Base-by-base conservation (phyloP, 352 stramenopile species). In the Globisporangium acanthophoron region DNA sequence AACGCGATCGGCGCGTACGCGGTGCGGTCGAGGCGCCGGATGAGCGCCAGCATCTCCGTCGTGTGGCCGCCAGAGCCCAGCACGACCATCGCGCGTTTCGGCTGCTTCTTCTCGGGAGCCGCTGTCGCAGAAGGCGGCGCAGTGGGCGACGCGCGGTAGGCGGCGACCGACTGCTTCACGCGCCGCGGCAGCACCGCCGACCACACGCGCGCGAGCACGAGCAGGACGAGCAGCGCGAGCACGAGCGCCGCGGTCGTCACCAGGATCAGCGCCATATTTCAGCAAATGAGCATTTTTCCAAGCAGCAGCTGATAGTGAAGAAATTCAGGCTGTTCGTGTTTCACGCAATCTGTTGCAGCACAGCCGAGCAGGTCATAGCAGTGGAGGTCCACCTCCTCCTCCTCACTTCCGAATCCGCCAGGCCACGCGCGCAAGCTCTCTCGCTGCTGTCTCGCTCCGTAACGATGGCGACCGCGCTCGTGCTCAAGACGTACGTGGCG, bases 31-130 rank as follows among this genome's bases (percentile, higher is more conserved):
- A 98, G 58, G 18, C 76, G 66, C 70, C 92, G 87, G 51, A 97
- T 86, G 59, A 98, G 79, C 67, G 92, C 91, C 20, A 98, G 74
- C 84, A 98, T 96, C 85, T 98, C 94, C 29, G 93, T 97, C 31
- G 93, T 98, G 70, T 98, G 94, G 33, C 94, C 94, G 39, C 83
- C 85, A 0, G 85, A 94, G 54, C 85, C 85, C 31, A 94, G 59
- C n/a, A 93, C 79, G n/a, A 84, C 83, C 76, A 94, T 90, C 21
- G 81, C 81, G 29, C 76, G 77, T 33, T 85, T 60, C 8, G 67
- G 33, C 39, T 87, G 60, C 8, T 63, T 29, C 8, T 63, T 29
- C 0, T 21, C 29, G 7, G 20, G 5, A 0, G n/a, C 3, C 0
- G 43, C 45, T 27, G 54, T 16, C 5, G 6, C 21, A 3, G 20